Base-by-base conservation (phyloP, 2,329 filamentous ascomycete species). In the Eutypella sp. region DNA sequence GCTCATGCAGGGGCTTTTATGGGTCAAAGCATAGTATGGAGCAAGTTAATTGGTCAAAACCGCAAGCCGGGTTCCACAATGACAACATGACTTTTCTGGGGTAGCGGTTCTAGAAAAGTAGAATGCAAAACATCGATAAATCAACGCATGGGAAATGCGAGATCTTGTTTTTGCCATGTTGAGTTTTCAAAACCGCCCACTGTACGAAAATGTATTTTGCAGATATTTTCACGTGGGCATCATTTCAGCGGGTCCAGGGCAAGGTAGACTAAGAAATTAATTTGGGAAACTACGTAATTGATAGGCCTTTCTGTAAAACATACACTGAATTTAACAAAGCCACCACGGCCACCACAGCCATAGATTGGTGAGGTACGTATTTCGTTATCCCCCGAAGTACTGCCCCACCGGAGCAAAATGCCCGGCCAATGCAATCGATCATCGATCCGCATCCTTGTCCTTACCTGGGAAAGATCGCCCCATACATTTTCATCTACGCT, bases 21-120 rank as follows among this genome's bases (percentile, higher is more conserved):
- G 7, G 13, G 25, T n/a, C n/a, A n/a, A n/a, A n/a, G n/a, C n/a
- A 25, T 25, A 11, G 7, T 20, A 36, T 18, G 5, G 16, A 7
- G 16, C 6, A 25, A 11, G 11, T 4, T 40, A 15, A 53, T 52
- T 55, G 53, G 53, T 3, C 11, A n/a, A 11, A 16, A 10, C 20
- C 19, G 13, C 7, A 38, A 11, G 22, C 5, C 7, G 2, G 31
- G 40, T 39, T 23, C 51, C 49, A 43, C 45, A 42, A 55, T 55
- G 53, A 55, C 53, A 53, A 4, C 53, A 55, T 53, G 53, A 55
- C 53, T 55, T 55, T 50, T 44, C 34, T 33, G 41, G 47, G 51
- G 31, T 51, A 46, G 47, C 44, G 49, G 40, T 23, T 20, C 15
- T 19, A 10, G 11, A 16, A n/a, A n/a, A n/a, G n/a, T 20, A 31